These are phyloP conservation scores for Pedinophyceae sp. DNA, from an alignment of 139 green algal species.

Conservation along the genomic window DNA sequence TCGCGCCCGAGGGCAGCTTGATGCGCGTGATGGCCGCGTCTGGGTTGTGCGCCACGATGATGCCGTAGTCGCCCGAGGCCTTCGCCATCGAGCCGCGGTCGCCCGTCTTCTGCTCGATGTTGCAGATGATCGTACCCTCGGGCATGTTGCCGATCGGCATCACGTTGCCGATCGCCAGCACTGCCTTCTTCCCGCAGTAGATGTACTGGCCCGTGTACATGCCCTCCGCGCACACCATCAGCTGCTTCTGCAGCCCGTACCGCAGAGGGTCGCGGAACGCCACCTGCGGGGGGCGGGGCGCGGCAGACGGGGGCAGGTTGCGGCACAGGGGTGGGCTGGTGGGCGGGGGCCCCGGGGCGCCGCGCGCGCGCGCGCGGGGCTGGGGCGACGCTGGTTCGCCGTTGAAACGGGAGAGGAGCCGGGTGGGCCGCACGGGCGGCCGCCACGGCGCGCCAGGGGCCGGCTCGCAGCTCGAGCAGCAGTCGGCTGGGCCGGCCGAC, in stretches of 20 bases:
- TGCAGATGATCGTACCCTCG: conserved; percentile 97
- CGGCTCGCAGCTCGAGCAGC: too few species aligned
- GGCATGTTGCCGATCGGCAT: conserved; percentile 92
- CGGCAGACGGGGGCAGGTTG: background rate
- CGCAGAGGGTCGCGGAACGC: conserved; percentile 82
- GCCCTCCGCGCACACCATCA: conserved; percentile 92
- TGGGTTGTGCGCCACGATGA: conserved; percentile 95
- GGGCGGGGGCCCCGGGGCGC: too few species aligned
- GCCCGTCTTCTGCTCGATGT: conserved; percentile 86
- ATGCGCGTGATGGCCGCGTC: conserved; percentile 91
- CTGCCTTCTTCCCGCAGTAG: conserved; percentile 93
- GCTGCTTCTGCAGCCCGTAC: conserved; percentile 89
- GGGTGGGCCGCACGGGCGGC: too few species aligned
- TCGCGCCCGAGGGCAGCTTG: conserved; percentile 86
- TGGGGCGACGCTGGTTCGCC: too few species aligned
- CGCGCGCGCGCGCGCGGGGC: too few species aligned
- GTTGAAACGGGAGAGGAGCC: too few species aligned
- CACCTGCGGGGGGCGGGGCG: conserved; percentile 34
- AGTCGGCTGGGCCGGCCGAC: too few species aligned
- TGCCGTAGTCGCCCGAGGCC: conserved; percentile 90
- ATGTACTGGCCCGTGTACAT: conserved; percentile 93
- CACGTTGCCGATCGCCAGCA: conserved; percentile 89
- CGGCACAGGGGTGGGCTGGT: too few species aligned
- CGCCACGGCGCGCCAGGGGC: too few species aligned
- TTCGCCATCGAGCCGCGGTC: conserved; percentile 84